phyloP scores from a whole-genome alignment of 495 filamentous ascomycete species.

The Apiosordaria backusii region DNA sequence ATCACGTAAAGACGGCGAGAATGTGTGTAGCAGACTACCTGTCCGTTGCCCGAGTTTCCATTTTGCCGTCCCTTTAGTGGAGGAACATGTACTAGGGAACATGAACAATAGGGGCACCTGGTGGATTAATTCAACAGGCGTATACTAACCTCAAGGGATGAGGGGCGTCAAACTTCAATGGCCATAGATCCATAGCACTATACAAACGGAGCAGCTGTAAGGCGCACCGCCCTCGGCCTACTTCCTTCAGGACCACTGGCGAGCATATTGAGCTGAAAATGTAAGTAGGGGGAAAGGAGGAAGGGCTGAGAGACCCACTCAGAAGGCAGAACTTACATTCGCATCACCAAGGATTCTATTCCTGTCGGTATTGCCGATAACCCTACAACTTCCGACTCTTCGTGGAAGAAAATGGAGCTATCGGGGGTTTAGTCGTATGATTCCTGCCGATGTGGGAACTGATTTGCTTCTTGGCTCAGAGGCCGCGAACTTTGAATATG shows the following conservation, averaged over 20 bases:
- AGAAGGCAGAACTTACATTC: conserved; percentile 10
- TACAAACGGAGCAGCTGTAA: background rate
- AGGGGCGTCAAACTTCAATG: conserved; percentile 3
- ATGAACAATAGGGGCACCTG: background rate
- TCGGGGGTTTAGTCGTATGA: conserved; percentile 2
- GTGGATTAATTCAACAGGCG: conserved; percentile 3
- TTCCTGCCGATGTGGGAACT: conserved; percentile 1
- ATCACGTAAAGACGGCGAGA: background rate
- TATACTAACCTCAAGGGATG: conserved; percentile 7
- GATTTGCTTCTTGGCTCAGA: conserved; percentile 2
- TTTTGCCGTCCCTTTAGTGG: background rate
- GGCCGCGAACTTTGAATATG: conserved; percentile 3
- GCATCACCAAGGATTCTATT: conserved; percentile 4
- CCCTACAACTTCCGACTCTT: conserved; percentile 4
- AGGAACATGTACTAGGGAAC: conserved; percentile 3
- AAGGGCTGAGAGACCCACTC: conserved; percentile 5
- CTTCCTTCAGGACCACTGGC: conserved; percentile 7
- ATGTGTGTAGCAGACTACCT: conserved; percentile 5
- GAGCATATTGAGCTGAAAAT: conserved; percentile 8
- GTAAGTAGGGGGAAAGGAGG: conserved; percentile 9
- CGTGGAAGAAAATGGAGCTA: conserved; percentile 3
- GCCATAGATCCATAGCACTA: background rate
- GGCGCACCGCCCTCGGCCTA: no score
- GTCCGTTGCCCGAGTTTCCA: no score
- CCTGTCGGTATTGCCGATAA: background rate